These are phyloP conservation scores for Chromera velia DNA, from an alignment of 73 alveolate species.

Conservation along the genomic window DNA sequence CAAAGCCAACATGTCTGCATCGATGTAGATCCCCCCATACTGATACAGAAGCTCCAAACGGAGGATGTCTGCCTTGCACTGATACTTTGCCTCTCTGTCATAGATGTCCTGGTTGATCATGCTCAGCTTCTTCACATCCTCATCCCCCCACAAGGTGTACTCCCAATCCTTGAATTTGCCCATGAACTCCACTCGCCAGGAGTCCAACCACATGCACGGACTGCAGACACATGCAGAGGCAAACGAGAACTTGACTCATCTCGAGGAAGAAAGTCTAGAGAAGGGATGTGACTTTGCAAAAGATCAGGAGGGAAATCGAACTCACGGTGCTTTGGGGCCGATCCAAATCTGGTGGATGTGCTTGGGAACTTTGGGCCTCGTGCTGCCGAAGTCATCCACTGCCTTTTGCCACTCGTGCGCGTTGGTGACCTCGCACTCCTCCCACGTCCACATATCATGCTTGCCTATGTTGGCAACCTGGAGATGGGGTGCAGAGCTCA, in stretches of 20 bases:
- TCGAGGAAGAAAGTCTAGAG: not conserved
- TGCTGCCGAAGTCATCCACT: not conserved
- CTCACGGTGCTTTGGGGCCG: constrained; percentile 42
- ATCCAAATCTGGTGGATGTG: constrained; percentile 39
- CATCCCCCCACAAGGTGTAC: constrained; percentile 20
- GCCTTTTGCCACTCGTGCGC: constrained; percentile 24
- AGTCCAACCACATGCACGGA: too few species aligned
- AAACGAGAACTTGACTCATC: not conserved
- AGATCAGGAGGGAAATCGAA: constrained; percentile 6
- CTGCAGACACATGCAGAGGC: not conserved
- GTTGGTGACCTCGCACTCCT: constrained; percentile 32
- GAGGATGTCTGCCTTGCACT: constrained; percentile 15
- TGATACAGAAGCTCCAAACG: constrained; percentile 28
- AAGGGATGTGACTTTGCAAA: not conserved
- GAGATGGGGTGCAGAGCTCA: too few species aligned
- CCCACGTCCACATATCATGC: constrained; percentile 29
- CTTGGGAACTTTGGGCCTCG: constrained; percentile 17
- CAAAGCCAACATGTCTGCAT: constrained; percentile 4
- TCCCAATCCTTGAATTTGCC: constrained; percentile 18
- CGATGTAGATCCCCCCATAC: constrained; percentile 28
- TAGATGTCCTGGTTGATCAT: constrained; percentile 36
- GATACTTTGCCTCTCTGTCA: constrained; percentile 31
- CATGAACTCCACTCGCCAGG: constrained; percentile 33
- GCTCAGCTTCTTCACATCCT: constrained; percentile 24
- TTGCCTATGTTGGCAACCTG: constrained; percentile 17